phyloP scores from a whole-genome alignment of 495 filamentous ascomycete genomes.

The Hypoxylon subgilvum region DNA sequence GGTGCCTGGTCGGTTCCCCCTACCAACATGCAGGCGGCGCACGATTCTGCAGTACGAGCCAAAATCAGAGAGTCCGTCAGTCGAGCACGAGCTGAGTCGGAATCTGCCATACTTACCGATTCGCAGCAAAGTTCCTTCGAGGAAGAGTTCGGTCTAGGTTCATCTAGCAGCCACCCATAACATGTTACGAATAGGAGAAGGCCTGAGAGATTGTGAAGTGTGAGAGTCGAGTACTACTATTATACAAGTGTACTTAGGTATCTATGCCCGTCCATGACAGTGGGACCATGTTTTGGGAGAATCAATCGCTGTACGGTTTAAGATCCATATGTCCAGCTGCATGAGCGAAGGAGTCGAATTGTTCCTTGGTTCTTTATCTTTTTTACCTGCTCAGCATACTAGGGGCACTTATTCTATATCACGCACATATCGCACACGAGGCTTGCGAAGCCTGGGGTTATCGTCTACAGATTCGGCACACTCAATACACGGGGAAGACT shows the following conservation, averaged over 20 bases:
- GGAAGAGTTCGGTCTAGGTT: constrained; percentile 29
- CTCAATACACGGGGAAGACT: too few species aligned
- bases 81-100: constrained; percentile 32
- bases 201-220: neutral
- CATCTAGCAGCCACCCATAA: constrained; percentile 33
- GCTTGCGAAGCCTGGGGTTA: neutral
- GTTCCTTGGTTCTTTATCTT: constrained; percentile 7
- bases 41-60: constrained; percentile 38
- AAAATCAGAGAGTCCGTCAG: constrained; percentile 23
- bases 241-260: neutral
- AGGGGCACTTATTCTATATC: constrained; percentile 2
- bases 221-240: neutral
- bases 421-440: neutral
- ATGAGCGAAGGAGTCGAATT: constrained; percentile 38
- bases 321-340: constrained; percentile 34
- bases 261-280: constrained; percentile 23
- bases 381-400: constrained; percentile 12
- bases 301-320: constrained; percentile 27
- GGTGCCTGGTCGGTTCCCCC: constrained; percentile 2
- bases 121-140: neutral
- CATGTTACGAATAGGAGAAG: neutral
- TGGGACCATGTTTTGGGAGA: constrained; percentile 11
- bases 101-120: constrained; percentile 15
- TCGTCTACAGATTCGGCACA: too few species aligned
- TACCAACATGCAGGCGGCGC: constrained; percentile 30